Conservation (phyloP, 2,329 filamentous ascomycete genomes). For the Metarhizium brunneum region DNA sequence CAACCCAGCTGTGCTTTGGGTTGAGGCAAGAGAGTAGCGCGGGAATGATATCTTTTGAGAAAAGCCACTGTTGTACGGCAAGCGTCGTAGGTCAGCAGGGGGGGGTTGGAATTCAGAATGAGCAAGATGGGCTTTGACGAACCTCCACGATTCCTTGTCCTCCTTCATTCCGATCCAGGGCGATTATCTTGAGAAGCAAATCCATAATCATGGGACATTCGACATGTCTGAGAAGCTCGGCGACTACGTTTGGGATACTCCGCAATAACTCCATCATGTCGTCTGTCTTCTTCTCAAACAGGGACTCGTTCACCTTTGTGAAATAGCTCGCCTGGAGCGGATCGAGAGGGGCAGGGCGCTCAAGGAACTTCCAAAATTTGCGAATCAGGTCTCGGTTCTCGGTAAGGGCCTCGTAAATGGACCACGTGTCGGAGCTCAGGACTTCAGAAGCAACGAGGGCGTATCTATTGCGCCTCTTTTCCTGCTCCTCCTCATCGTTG, state of each 20-base stretch:
- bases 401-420: conserved; percentile 86
- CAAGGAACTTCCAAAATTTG: conserved; percentile 87
- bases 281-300: conserved; percentile 95
- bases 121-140: conserved; percentile 23
- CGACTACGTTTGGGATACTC: conserved; percentile 69
- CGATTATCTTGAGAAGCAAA: conserved; percentile 90
- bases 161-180: conserved; percentile 82
- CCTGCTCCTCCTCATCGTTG: conserved; percentile 61
- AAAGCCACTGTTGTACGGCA: conserved; percentile 62
- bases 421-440: conserved; percentile 92
- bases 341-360: conserved; percentile 75
- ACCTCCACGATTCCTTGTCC: conserved; percentile 92
- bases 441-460: conserved; percentile 91
- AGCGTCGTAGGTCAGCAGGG: neutral
- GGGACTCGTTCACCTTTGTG: conserved; percentile 95
- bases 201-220: conserved; percentile 99
- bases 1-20: conserved; percentile 75
- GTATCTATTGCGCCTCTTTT: conserved; percentile 88
- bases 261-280: conserved; percentile 93
- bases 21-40: conserved; percentile 79
- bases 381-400: conserved; percentile 70
- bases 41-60: conserved; percentile 79
- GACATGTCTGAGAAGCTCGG: conserved; percentile 83
- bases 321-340: conserved; percentile 95
- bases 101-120: neutral